These are phyloP conservation scores for Russula sp. DNA, from an alignment of 768 basidiomycete species.

Conservation along the genomic window DNA sequence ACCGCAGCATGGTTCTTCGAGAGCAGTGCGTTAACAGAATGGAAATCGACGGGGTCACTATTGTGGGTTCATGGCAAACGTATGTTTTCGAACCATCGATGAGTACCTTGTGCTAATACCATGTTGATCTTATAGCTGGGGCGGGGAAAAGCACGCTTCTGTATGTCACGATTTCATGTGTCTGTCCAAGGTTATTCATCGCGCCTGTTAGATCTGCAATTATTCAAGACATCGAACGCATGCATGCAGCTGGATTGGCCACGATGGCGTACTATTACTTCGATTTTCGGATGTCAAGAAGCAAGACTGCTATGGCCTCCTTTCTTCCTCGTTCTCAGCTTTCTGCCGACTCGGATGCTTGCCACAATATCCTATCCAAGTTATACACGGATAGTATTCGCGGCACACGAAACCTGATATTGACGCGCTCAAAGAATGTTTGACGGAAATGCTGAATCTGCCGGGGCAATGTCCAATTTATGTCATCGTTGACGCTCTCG, in stretches of 20 bases:
- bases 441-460: not conserved
- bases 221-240: not conserved
- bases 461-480: not conserved
- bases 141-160: too few species aligned
- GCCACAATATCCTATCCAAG: not conserved
- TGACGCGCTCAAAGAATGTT: not conserved
- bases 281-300: not conserved
- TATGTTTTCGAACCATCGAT: too few species aligned
- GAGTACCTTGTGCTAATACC: too few species aligned
- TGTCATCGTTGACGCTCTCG: not conserved
- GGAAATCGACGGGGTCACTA: too few species aligned
- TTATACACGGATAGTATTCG: not conserved
- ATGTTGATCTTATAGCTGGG: too few species aligned
- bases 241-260: not conserved
- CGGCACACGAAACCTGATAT: not conserved
- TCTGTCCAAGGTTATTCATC: too few species aligned
- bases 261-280: not conserved
- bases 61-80: too few species aligned
- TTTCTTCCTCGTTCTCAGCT: not conserved
- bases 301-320: not conserved
- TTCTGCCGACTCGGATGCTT: not conserved
- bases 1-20: too few species aligned
- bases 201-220: not conserved
- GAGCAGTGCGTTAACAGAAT: too few species aligned
- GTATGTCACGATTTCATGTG: too few species aligned